Evolutionary conservation across 106 monocot species (phyloP), one percentile per base, ranked within the genome.

Genomic region (Dioscorea zingiberensis): DNA sequence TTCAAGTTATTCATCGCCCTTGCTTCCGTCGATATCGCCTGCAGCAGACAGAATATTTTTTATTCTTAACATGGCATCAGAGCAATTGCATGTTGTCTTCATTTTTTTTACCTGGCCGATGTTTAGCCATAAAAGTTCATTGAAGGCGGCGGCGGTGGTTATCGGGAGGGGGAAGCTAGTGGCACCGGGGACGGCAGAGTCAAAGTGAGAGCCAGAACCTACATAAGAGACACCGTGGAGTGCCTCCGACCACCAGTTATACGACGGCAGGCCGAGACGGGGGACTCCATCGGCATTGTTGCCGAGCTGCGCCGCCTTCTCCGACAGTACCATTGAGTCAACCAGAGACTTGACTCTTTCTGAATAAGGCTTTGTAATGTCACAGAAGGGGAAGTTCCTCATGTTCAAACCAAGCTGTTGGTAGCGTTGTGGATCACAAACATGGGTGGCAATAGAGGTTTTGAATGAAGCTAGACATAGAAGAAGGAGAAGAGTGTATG

Each of bases 201-300:
- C 32, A 32, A 65, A 72, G 2, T 68, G 21, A 1, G 67, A 32
- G 3, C 67, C 66, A 2, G 27, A 58, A 11, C 81, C 76, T 21
- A 60, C 67, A 54, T 69, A 11, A 46, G 81, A 76, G 14, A 81
- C 66, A 0, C 81, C 81, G n/a, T 81, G 78, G 3, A 78, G 67
- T 1, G 78, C 78, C 71, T 78, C 78, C 10, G 72, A 71, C 78
- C 78, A 78, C 81, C 81, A 81, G 47, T 76, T 72, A 30, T 81
- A 81, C 12, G 1, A 9, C 12, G 71, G 76, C 24, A 81, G 21
- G 1, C 72, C 76, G 29, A 65, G 7, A 22, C 66, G 44, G 1
- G 2, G 16, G 6, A 55, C 65, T 0, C 71, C 77, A 0, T 8
- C 7, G 13, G 60, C 63, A 13, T 16, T 51, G 60, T 61, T 22